phyloP scores from a whole-genome alignment of 129 eudicot species.

The Tanacetum coccineum region DNA sequence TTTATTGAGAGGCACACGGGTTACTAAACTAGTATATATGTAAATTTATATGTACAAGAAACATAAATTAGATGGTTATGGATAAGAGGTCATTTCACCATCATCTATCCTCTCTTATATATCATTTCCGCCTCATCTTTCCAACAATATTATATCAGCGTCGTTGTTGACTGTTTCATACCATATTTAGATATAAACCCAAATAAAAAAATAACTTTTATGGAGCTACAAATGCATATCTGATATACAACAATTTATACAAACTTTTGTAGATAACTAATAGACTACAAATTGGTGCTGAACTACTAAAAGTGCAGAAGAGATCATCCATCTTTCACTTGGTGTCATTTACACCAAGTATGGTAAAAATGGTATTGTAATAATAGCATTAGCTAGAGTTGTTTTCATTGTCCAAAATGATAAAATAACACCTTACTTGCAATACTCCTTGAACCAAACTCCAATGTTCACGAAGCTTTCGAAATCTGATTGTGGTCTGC shows the following conservation, averaged over 20 bases:
- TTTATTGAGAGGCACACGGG: too few species aligned
- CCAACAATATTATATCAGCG: too few species aligned
- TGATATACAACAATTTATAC: not conserved
- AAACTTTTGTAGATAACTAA: too few species aligned
- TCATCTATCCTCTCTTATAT: too few species aligned
- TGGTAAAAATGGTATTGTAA: not conserved
- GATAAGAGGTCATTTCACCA: too few species aligned
- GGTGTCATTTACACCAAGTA: conserved; percentile 11
- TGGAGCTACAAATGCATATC: not conserved
- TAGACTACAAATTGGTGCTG: not conserved
- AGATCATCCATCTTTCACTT: not conserved
- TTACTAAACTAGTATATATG: too few species aligned
- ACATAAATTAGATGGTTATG: too few species aligned
- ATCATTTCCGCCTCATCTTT: too few species aligned
- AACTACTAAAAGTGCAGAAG: not conserved
- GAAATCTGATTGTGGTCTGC: conserved; percentile 93
- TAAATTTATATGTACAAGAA: too few species aligned
- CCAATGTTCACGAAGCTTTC: conserved; percentile 92
- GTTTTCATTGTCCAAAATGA: not conserved
- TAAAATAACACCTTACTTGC: conserved; percentile 35
- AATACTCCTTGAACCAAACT: conserved; percentile 90
- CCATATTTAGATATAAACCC: not conserved
- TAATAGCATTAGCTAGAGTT: not conserved
- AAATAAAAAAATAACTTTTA: not conserved
- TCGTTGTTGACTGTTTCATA: not conserved